Percentiles rank a stretch among this genome's conserved stretches.
phyloP scores from a whole-genome alignment of 2,329 filamentous ascomycete genomes.

The Stachybotrys elegans region DNA sequence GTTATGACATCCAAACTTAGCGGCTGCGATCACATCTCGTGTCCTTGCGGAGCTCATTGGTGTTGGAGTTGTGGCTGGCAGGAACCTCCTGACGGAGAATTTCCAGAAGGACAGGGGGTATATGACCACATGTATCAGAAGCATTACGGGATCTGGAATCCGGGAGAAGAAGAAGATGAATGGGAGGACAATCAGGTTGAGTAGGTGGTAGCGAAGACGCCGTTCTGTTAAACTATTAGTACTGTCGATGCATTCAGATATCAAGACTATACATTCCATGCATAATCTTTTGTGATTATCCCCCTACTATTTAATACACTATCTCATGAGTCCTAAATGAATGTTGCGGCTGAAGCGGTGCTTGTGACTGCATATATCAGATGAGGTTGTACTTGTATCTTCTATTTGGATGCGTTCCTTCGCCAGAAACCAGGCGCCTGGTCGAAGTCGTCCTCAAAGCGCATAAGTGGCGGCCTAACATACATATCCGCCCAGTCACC shows the following conservation, averaged over 20 bases:
- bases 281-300: too few species aligned
- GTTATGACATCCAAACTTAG: not conserved
- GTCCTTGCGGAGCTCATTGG: not conserved
- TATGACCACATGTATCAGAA: not conserved
- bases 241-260: too few species aligned
- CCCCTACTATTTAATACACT: too few species aligned
- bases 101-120: not conserved
- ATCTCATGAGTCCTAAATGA: too few species aligned
- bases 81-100: too few species aligned
- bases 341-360: too few species aligned
- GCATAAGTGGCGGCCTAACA: conserved; percentile 1
- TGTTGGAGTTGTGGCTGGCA: not conserved
- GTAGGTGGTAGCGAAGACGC: too few species aligned
- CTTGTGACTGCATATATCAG: too few species aligned
- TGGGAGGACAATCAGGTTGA: too few species aligned
- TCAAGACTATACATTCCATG: too few species aligned
- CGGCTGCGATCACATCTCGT: not conserved
- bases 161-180: not conserved
- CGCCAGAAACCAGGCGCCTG: conserved; percentile 1
- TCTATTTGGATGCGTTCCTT: conserved; percentile 1
- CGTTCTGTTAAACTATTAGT: too few species aligned
- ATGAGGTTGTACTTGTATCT: not conserved
- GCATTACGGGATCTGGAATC: not conserved
- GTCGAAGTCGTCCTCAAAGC: conserved; percentile 1
- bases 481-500: not conserved